Conservation (phyloP, 148 eudicot genomes). For the Linanthus parryae region DNA sequence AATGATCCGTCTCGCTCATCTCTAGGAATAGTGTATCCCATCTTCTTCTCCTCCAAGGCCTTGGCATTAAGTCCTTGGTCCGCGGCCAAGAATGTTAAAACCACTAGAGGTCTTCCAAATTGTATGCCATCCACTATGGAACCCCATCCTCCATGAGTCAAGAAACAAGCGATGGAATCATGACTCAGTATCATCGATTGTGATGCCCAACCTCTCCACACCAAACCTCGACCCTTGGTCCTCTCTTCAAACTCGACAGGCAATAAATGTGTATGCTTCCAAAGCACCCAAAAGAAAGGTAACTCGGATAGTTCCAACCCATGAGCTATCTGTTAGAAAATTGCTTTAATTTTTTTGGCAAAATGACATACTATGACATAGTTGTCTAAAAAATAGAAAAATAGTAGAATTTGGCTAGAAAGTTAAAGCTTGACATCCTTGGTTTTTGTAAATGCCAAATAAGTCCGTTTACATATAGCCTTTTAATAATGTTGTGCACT, state of each 20-base stretch:
- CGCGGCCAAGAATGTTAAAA: slow-evolving; percentile 1
- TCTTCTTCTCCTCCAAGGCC: background rate
- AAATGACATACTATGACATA: no score
- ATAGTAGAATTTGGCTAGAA: no score
- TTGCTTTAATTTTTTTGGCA: no score
- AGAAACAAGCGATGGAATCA: background rate
- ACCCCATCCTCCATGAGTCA: slow-evolving; percentile 7
- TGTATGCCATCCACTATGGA: slow-evolving; percentile 5
- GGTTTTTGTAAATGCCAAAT: no score
- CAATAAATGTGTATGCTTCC: no score
- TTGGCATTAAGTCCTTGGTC: slow-evolving; percentile 10
- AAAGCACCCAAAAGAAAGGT: slow-evolving; percentile 12
- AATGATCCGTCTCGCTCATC: slow-evolving; percentile 3
- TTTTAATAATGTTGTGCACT: no score
- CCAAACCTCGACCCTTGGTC: background rate
- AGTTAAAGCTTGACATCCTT: no score
- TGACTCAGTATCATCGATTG: slow-evolving; percentile 5
- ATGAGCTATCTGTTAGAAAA: no score
- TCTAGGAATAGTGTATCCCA: slow-evolving; percentile 1
- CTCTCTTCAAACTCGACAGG: background rate
- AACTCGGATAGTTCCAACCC: slow-evolving; percentile 9
- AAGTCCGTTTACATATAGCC: no score
- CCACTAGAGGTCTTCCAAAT: slow-evolving; percentile 1
- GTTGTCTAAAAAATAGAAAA: no score
- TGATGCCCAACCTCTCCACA: slow-evolving; percentile 8